Conservation (phyloP, 495 filamentous ascomycete species). For the Podospora pseudopauciseta region DNA sequence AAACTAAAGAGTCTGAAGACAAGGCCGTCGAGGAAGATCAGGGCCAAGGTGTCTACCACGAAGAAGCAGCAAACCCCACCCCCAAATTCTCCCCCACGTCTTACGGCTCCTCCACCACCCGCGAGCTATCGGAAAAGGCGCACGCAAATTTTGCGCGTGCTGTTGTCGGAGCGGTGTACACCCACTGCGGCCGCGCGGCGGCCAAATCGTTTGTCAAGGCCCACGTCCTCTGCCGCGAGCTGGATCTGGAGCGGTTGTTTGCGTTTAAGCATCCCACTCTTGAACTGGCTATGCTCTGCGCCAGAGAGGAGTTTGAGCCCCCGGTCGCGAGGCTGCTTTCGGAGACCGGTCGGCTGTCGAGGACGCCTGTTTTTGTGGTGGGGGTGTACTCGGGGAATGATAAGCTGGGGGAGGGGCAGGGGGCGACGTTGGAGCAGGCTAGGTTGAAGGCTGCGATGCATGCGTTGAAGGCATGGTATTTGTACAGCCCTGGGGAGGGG, state of each 20-base stretch:
- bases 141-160: constrained; percentile 70
- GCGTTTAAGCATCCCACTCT: constrained; percentile 75
- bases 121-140: constrained; percentile 30
- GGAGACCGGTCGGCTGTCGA: constrained; percentile 80
- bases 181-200: constrained; percentile 67
- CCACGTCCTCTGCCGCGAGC: constrained; percentile 75
- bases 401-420: constrained; percentile 82
- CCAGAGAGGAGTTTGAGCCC: constrained; percentile 79
- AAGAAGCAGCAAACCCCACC: background rate
- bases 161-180: constrained; percentile 75
- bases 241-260: constrained; percentile 74
- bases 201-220: constrained; percentile 75
- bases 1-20: no score
- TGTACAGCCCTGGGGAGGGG: constrained; percentile 72
- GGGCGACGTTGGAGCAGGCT: constrained; percentile 69
- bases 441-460: constrained; percentile 73
- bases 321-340: constrained; percentile 82
- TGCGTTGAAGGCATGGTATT: constrained; percentile 89
- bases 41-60: background rate
- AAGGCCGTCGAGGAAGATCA: background rate
- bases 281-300: constrained; percentile 76
- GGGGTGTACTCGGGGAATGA: constrained; percentile 87
- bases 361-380: constrained; percentile 88
- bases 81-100: constrained; percentile 7
- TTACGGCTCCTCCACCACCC: constrained; percentile 34